Evolutionary conservation across 2,329 filamentous ascomycete genomes (phyloP).

Genomic region (Scedosporium aurantiacum): DNA sequence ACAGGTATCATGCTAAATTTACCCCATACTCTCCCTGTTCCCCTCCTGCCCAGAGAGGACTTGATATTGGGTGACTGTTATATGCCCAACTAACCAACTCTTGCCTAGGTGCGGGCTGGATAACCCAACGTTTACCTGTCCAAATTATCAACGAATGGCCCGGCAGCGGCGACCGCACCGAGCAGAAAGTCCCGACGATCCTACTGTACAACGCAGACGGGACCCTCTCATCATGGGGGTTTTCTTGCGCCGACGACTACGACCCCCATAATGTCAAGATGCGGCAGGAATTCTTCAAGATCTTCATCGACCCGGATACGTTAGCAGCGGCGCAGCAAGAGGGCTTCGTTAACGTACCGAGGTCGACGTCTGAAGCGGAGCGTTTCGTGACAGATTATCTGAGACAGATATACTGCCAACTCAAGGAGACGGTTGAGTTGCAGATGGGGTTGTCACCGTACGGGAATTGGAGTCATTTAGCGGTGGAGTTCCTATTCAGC

Average conservation of each 20-base stretch:
- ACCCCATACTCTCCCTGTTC: background rate
- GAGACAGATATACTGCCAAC: slow-evolving; percentile 33
- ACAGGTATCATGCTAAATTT: slow-evolving; percentile 21
- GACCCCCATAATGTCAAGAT: slow-evolving; percentile 19
- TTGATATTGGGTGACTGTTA: background rate
- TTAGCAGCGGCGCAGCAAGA: slow-evolving; percentile 29
- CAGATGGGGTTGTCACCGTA: slow-evolving; percentile 23
- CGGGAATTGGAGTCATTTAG: slow-evolving; percentile 31
- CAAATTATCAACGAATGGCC: slow-evolving; percentile 43
- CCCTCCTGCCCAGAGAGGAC: background rate
- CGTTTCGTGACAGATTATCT: slow-evolving; percentile 39
- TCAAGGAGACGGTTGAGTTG: slow-evolving; percentile 32
- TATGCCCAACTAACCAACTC: background rate
- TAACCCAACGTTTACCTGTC: slow-evolving; percentile 27
- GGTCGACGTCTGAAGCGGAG: slow-evolving; percentile 29
- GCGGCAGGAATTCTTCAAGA: slow-evolving; percentile 43
- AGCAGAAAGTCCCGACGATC: slow-evolving; percentile 43
- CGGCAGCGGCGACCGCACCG: slow-evolving; percentile 37
- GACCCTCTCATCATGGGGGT: slow-evolving; percentile 39
- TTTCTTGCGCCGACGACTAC: slow-evolving; percentile 36
- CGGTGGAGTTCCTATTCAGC: slow-evolving; percentile 43
- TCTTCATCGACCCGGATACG: slow-evolving; percentile 36
- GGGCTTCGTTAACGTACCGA: slow-evolving; percentile 31
- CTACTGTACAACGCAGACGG: slow-evolving; percentile 33
- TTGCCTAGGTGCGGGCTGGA: slow-evolving; percentile 23